Evolutionary conservation across 768 basidiomycete species (phyloP), one percentile per base, ranked within the genome.

Genomic region (Suillus alpinus): DNA sequence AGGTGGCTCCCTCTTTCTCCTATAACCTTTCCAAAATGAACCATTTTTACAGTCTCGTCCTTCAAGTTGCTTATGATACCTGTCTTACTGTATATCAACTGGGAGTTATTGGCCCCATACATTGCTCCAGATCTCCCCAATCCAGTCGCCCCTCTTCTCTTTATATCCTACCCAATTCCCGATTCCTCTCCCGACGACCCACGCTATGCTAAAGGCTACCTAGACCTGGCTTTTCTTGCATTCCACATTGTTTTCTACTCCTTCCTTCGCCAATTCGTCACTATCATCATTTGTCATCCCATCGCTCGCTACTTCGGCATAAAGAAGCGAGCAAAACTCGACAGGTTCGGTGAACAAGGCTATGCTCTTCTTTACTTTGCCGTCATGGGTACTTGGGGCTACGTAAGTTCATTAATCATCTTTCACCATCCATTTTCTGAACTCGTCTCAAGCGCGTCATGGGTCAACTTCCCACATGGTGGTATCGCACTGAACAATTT

Each of bases 191-290:
- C 77, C 6, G 80, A 81, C 0, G 83, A 87, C 64, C 82, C 83
- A 0, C 83, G 82, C 36, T 93, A 91, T 68, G 77, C 77, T 41
- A 98, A 94, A 75, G 83, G 83, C 16, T 89, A 81, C 65, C 74
- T 83, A 61, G 96, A 98, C 69, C 63, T 94, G 9, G 68, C 81
- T 16, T 99, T 99, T 76, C 66, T 98, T 50, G 80, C 81, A 3
- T 95, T 92, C 74, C 80, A 95, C 69, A 79, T 98, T 73, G 77
- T 98, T 55, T 86, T 96, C 67, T 98, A 89, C 77, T 95, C 94
- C 2, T 91, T 94, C 71, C 65, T 95, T 46, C 87, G 96, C 34
- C 94, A 98, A 74, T 68, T 79, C 47, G 70, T 94, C 71, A 84
- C 88, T 18, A 65, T 90, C 68, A 83, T 83, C 59, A 39, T 93